phyloP scores from a whole-genome alignment of 2,329 filamentous ascomycete genomes.

The Apiospora koreana region DNA sequence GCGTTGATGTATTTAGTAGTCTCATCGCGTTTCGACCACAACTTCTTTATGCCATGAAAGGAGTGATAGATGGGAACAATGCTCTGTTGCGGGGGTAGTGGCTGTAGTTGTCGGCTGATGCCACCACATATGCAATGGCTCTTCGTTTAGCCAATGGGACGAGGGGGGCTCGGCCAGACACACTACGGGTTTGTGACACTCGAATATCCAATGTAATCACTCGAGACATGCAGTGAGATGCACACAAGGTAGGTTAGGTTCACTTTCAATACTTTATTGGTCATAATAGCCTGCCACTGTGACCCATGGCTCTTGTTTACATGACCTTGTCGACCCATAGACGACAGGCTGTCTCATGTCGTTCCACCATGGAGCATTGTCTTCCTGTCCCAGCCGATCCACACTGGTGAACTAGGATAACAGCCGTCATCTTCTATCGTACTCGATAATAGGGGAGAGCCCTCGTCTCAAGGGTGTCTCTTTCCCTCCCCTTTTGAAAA shows the following conservation, averaged over 20 bases:
- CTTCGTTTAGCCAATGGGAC: background rate
- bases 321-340: background rate
- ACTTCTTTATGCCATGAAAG: background rate
- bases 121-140: background rate
- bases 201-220: background rate
- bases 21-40: background rate
- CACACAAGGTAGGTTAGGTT: too few relatives aligned
- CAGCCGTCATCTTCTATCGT: background rate
- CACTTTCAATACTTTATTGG: background rate
- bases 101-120: background rate
- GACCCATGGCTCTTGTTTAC: background rate
- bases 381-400: background rate
- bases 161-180: too few relatives aligned
- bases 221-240: too few relatives aligned
- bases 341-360: background rate
- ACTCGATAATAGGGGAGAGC: background rate
- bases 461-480: background rate
- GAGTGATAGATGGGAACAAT: too few relatives aligned
- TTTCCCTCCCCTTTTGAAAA: background rate
- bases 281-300: conserved; percentile 3
- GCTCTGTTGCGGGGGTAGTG: too few relatives aligned
- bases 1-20: background rate
- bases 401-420: too few relatives aligned
- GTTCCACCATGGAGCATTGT: background rate
- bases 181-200: background rate